Evolutionary conservation across 768 basidiomycete species (phyloP).

Genomic region (Trametopsis cervina): DNA sequence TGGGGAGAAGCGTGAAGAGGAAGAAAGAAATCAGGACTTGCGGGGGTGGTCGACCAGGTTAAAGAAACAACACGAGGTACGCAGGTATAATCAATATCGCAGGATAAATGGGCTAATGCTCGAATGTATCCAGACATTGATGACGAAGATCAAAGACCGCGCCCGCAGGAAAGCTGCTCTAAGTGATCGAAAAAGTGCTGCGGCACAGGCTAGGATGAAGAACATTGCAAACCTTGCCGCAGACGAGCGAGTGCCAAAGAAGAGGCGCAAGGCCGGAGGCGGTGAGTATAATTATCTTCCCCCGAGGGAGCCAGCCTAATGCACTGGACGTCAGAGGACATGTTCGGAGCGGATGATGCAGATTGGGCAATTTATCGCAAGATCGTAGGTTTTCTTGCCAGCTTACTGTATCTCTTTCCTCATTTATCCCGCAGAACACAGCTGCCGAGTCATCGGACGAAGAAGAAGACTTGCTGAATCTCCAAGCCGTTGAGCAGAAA

Average conservation of each 20-base stretch:
- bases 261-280: constrained; percentile 75
- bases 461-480: constrained; percentile 72
- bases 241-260: constrained; percentile 77
- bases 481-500: constrained; percentile 72
- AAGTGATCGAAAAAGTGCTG: constrained; percentile 88
- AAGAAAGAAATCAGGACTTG: constrained; percentile 67
- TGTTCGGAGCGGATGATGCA: constrained; percentile 89
- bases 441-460: constrained; percentile 76
- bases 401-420: neutral
- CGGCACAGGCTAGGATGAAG: constrained; percentile 94
- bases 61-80: constrained; percentile 76
- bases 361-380: constrained; percentile 99
- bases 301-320: too few species aligned
- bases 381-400: constrained; percentile 50
- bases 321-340: constrained; percentile 55
- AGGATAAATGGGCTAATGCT: neutral
- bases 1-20: constrained; percentile 60
- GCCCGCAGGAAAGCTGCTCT: constrained; percentile 73
- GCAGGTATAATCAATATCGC: constrained; percentile 15
- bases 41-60: constrained; percentile 68
- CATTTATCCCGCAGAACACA: constrained; percentile 45
- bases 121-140: constrained; percentile 46
- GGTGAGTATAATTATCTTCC: constrained; percentile 51
- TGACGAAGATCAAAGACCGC: constrained; percentile 81
- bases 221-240: constrained; percentile 87